Conservation (phyloP, 768 basidiomycete species). For the Auriscalpium microsporum region DNA sequence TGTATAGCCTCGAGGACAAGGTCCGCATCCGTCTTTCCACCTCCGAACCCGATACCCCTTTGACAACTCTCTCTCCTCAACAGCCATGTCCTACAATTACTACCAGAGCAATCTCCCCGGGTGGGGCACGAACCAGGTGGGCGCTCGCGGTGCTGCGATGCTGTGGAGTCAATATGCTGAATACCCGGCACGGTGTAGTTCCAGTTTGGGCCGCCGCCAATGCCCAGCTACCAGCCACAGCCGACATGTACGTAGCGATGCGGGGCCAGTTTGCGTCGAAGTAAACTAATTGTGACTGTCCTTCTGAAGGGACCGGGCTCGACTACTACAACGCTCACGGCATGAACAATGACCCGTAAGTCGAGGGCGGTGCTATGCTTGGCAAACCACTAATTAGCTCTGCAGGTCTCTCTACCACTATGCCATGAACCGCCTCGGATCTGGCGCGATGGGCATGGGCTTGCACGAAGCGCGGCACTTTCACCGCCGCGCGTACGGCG, state of each 20-base stretch:
- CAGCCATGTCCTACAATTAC: constrained; percentile 39
- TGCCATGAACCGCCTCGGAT: constrained; percentile 24
- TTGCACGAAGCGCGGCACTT: constrained; percentile 53
- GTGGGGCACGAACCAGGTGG: constrained; percentile 40
- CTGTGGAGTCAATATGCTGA: too few species aligned
- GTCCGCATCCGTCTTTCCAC: too few species aligned
- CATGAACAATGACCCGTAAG: constrained; percentile 48
- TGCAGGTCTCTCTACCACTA: constrained; percentile 29
- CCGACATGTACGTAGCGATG: constrained; percentile 24
- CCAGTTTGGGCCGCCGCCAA: constrained; percentile 11
- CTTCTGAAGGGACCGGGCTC: constrained; percentile 43
- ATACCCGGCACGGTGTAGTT: constrained; percentile 3
- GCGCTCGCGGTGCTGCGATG: neutral
- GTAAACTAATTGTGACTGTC: neutral
- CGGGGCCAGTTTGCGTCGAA: neutral
- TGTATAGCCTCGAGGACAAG: too few species aligned
- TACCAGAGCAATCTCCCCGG: constrained; percentile 33
- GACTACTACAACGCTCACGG: constrained; percentile 63
- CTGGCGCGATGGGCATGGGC: constrained; percentile 34
- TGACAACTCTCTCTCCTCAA: neutral
- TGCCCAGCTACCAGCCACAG: constrained; percentile 31
- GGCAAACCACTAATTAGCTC: neutral
- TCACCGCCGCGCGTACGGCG: constrained; percentile 61
- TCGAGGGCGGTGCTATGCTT: neutral
- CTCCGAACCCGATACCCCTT: too few species aligned